Evolutionary conservation across 148 eudicot genomes (phyloP), one percentile per base, ranked within the genome.

Genomic region (Amaranthus palmeri): DNA sequence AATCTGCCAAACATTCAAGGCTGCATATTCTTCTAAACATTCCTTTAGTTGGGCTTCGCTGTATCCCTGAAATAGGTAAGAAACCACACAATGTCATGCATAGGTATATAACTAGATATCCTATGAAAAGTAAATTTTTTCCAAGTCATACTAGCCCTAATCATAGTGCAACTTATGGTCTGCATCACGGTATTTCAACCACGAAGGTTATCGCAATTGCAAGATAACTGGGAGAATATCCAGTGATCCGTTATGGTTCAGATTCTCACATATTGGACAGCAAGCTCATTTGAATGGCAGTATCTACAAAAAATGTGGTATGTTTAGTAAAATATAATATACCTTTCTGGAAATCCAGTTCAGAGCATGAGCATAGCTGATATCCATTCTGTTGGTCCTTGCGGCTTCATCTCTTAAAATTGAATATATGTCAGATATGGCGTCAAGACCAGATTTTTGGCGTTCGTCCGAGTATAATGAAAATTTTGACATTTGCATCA

Each of bases 331-430:
- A 69, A 69, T 60, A 11, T 2, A 60, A 9, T 12, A 12, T 65
- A 92, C 97, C 99, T 90, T 96, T 82, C 97, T 85, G 52, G 99
- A 95, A 79, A 95, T 95, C 99, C 99, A 86, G 86, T 95, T 95
- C 62, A 92, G 93, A 63, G 99, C 97, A 78, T 90, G 90, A 43
- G 88, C 96, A 78, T 90, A 92, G 86, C 89, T 90, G 55, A 95
- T 88, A 70, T 92, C 96, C 92, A 87, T 79, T 76, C 57, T 88
- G 79, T 86, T 83, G 52, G 80, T 76, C 83, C 99, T 83, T 64
- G 93, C 93, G 82, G 96, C 99, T 88, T 92, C 93, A 74, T 96
- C 99, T 70, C 99, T 85, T 72, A 96, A 78, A 76, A 96, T 86
- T 76, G 99, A 96, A 74, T 96, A 96, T 59, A 96, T 96, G 73